Evolutionary conservation across 2,329 filamentous ascomycete genomes (phyloP), one percentile per base, ranked within the genome.

Genomic region (Pseudogymnoascus sp.): DNA sequence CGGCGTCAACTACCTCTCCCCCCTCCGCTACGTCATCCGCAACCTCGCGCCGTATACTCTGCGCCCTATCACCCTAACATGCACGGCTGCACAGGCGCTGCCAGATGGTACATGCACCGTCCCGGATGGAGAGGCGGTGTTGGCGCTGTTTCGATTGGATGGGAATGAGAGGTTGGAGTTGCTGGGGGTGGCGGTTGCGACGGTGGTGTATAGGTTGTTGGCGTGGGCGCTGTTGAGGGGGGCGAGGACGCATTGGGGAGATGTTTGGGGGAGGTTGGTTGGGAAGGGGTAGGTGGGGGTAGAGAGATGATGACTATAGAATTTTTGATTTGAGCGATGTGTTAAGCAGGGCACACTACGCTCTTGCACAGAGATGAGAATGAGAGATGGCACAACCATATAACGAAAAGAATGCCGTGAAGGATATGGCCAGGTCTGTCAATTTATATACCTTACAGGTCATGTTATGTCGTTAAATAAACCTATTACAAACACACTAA

Each of bases 1-100:
- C 66, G 85, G 80, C 0, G 80, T 90, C 71, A 92, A 92, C 72
- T 87, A 90, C 72, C 80, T 92, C 56, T 86, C 82, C 1, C 89
- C 89, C 0, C 81, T 90, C 62, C 87, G 89, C 61, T 93, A 91
- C 70, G 81, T 84, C 0, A 80, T 88, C 3, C 84, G 84, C 0
- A 88, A 88, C 36, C 75, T 93, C 40, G 86, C 85, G 0, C 83
- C 85, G 0, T 91, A 86, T 66, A 85, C 85, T 0, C 74, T 93
- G 36, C 75, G 79, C 5, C 80, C 79, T 0, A 80, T 90, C 5
- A 63, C 71, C 0, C 91, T 93, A 68, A 83, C 83, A 1, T 93
- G 89, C 71, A 81, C 79, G 1, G 79, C 82, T 1, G 75, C 73
- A 7, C 87, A 91, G 75, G 77, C 78, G 38, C 73, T 89, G 8